These are phyloP conservation scores for Dendrothele bispora DNA, from an alignment of 768 basidiomycete genomes.

Conservation along the genomic window DNA sequence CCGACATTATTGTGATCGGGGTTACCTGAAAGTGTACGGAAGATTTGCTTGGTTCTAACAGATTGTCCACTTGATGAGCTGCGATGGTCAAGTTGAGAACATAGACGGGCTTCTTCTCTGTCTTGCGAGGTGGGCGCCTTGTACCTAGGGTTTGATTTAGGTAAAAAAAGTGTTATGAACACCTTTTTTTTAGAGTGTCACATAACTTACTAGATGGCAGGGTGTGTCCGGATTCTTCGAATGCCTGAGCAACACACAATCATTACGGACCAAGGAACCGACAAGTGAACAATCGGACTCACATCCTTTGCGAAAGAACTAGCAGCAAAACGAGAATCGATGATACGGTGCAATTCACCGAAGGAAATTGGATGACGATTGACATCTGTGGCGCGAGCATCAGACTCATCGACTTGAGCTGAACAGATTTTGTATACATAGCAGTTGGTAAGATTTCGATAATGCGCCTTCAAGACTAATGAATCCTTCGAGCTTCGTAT, in stretches of 20 bases:
- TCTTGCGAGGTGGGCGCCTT: conserved; percentile 76
- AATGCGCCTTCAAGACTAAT: conserved; percentile 75
- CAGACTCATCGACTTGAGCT: background rate
- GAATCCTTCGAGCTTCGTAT: conserved; percentile 73
- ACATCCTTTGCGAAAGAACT: conserved; percentile 81
- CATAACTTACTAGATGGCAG: conserved; percentile 36
- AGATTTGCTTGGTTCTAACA: conserved; percentile 77
- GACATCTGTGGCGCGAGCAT: conserved; percentile 69
- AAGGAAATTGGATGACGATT: conserved; percentile 70
- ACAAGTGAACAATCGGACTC: conserved; percentile 18
- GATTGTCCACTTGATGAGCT: conserved; percentile 68
- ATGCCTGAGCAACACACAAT: conserved; percentile 48
- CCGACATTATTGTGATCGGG: conserved; percentile 1
- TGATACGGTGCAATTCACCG: conserved; percentile 66
- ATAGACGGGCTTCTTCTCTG: conserved; percentile 79
- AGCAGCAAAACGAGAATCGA: conserved; percentile 63
- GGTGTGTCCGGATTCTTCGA: conserved; percentile 62
- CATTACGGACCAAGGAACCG: background rate
- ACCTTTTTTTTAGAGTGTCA: background rate
- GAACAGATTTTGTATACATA: conserved; percentile 1
- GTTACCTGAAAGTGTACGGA: conserved; percentile 67
- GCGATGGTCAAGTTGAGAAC: conserved; percentile 77
- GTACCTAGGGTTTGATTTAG: conserved; percentile 33
- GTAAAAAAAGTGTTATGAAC: background rate
- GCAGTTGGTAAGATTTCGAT: conserved; percentile 66